Conservation (phyloP, 805 yeast genomes). For the Diddensiella caesifluorescens region DNA sequence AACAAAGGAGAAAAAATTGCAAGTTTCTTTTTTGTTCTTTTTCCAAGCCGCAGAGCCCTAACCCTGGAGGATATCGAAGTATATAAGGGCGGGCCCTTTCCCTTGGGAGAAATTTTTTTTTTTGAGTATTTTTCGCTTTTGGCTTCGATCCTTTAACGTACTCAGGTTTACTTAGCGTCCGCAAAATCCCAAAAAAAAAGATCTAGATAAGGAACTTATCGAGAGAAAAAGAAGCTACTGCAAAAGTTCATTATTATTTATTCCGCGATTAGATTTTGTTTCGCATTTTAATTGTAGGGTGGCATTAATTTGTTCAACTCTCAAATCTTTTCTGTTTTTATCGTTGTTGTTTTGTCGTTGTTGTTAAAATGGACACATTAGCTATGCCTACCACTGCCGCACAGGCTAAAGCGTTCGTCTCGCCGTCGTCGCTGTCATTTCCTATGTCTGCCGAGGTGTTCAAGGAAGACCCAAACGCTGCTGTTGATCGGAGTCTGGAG, state of each 20-base stretch:
- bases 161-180: no score
- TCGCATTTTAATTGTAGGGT: conserved; percentile 16
- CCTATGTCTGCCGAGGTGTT: conserved; percentile 47
- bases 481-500: background rate
- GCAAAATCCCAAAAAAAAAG: background rate
- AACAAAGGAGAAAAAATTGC: no score
- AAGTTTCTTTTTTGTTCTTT: conserved; percentile 1
- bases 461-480: conserved; percentile 2
- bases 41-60: conserved; percentile 1
- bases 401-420: conserved; percentile 66
- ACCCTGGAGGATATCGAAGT: conserved; percentile 8
- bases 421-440: conserved; percentile 56
- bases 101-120: conserved; percentile 3
- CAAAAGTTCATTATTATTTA: conserved; percentile 1
- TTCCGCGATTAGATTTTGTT: background rate
- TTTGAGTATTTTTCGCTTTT: no score
- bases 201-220: background rate
- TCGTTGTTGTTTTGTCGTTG: background rate
- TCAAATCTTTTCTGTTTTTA: background rate
- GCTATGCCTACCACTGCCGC: conserved; percentile 75
- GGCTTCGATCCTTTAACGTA: no score
- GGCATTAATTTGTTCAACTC: conserved; percentile 28
- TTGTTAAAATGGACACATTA: conserved; percentile 55
- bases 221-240: background rate
- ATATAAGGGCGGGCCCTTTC: conserved; percentile 5